These are phyloP conservation scores for Trichoderma hamatum DNA, from an alignment of 2,329 filamentous ascomycete genomes.

Conservation along the genomic window DNA sequence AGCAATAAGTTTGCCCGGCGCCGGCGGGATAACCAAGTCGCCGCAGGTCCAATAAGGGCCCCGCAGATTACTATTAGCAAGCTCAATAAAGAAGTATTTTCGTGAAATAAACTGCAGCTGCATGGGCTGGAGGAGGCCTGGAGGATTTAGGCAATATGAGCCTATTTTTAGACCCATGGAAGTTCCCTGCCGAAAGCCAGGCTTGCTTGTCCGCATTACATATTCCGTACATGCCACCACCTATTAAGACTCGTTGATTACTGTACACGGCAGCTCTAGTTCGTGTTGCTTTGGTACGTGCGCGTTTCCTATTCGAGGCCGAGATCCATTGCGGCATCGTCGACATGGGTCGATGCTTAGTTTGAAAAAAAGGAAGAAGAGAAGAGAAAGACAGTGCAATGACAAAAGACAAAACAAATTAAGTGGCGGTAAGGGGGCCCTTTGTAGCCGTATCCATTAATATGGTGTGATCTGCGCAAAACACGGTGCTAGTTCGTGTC, in stretches of 20 bases:
- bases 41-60: conserved; percentile 23
- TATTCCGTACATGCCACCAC: not conserved
- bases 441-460: not conserved
- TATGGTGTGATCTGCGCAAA: conserved; percentile 6
- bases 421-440: not conserved
- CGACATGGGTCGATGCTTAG: conserved; percentile 1
- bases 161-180: conserved; percentile 16
- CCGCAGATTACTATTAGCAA: conserved; percentile 12
- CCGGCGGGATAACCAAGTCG: conserved; percentile 20
- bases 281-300: not conserved
- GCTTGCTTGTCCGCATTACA: not conserved
- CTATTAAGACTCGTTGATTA: not conserved
- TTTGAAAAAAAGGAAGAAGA: not conserved
- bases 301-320: conserved; percentile 21
- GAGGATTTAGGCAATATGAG: not conserved
- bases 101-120: not conserved
- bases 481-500: not conserved
- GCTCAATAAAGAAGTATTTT: not conserved
- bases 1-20: conserved; percentile 20
- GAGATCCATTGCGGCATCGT: not conserved
- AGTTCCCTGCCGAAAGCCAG: not conserved
- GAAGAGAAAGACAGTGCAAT: not conserved
- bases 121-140: not conserved
- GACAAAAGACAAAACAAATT: not conserved
- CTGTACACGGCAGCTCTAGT: not conserved